A percentile compares a stretch with the other conserved stretches of the same genome.
phyloP scores from a whole-genome alignment of 2,329 filamentous ascomycete species.

The Aaosphaeria pasadenensis region DNA sequence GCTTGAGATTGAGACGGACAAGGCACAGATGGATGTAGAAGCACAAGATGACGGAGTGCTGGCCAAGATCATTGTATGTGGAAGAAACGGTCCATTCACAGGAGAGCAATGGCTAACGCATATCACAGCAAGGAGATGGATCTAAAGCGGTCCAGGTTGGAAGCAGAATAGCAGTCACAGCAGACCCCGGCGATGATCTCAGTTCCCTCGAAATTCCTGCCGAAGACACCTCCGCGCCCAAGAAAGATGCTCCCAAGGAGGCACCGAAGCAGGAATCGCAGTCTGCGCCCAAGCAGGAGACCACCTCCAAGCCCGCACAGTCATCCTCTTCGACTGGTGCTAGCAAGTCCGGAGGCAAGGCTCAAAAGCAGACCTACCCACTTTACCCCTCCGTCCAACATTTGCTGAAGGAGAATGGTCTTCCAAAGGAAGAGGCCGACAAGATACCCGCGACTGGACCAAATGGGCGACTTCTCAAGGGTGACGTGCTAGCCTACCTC shows the following conservation, averaged over 20 bases:
- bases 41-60: constrained; percentile 85
- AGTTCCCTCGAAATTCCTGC: constrained; percentile 70
- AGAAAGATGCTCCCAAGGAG: constrained; percentile 35
- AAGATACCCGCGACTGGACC: constrained; percentile 88
- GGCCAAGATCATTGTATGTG: constrained; percentile 69
- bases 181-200: constrained; percentile 78
- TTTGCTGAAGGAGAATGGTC: constrained; percentile 73
- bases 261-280: constrained; percentile 22
- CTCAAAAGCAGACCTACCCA: constrained; percentile 66
- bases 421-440: constrained; percentile 71
- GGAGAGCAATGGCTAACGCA: constrained; percentile 5
- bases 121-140: constrained; percentile 58
- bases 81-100: background rate
- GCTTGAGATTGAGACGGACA: constrained; percentile 90
- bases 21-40: constrained; percentile 93
- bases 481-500: constrained; percentile 87
- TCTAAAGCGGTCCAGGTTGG: constrained; percentile 77
- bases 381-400: constrained; percentile 80
- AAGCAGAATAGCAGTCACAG: constrained; percentile 76
- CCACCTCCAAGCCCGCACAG: constrained; percentile 27
- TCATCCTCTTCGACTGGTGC: constrained; percentile 24
- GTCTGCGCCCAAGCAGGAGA: constrained; percentile 31
- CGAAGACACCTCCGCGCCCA: constrained; percentile 54
- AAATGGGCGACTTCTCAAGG: constrained; percentile 85
- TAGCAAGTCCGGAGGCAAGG: constrained; percentile 40